Percentiles rank a stretch among this genome's conserved stretches.
These are phyloP conservation scores for Barnettozyma salicaria DNA, from an alignment of 805 yeast genomes.

Conservation along the genomic window DNA sequence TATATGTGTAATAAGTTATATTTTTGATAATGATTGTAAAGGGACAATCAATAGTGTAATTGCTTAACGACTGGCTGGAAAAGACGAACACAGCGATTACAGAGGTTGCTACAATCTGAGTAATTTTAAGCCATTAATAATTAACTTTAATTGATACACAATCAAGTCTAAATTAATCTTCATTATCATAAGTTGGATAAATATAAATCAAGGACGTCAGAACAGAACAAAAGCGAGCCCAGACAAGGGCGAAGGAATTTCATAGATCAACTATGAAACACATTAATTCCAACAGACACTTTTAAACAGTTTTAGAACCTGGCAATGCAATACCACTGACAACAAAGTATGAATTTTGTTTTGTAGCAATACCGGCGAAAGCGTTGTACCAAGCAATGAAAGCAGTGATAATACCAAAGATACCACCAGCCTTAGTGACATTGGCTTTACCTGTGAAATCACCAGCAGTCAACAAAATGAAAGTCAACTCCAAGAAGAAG, in stretches of 20 bases:
- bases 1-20: too few relatives aligned
- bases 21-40: too few relatives aligned
- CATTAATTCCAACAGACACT: neutral
- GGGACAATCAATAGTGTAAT: neutral
- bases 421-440: constrained; percentile 49
- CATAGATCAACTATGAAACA: neutral
- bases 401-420: constrained; percentile 47
- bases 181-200: too few relatives aligned
- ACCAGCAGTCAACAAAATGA: constrained; percentile 47
- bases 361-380: constrained; percentile 53
- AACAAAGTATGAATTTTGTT: constrained; percentile 42
- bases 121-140: too few relatives aligned
- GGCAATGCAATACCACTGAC: constrained; percentile 31
- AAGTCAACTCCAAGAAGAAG: constrained; percentile 47
- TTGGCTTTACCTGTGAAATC: constrained; percentile 39
- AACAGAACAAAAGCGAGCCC: too few relatives aligned
- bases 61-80: too few relatives aligned
- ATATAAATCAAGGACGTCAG: too few relatives aligned
- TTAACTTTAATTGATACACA: too few relatives aligned
- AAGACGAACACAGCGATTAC: too few relatives aligned
- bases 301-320: constrained; percentile 17
- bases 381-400: constrained; percentile 57
- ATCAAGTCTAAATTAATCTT: too few relatives aligned
- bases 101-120: too few relatives aligned
- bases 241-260: constrained; percentile 1